These are phyloP conservation scores for Rubia occidens DNA, from an alignment of 305 asterid genomes.

Conservation along the genomic window DNA sequence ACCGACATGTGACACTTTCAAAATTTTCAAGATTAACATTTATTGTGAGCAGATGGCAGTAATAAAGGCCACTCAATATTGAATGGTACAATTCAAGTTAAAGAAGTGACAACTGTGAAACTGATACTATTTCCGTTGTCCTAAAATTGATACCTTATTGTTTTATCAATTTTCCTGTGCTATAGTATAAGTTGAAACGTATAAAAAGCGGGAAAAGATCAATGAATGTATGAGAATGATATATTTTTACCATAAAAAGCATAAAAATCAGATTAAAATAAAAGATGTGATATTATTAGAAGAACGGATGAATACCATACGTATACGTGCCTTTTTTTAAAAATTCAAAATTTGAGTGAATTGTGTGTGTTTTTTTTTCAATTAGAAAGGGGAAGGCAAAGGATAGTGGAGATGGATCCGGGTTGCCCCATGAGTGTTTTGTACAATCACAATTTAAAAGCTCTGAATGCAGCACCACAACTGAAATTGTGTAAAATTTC, in stretches of 20 bases:
- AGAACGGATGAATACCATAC: too few species aligned
- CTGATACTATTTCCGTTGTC: background rate
- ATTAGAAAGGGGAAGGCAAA: constrained; percentile 10
- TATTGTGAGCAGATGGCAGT: background rate
- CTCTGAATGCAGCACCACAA: background rate
- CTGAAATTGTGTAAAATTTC: background rate
- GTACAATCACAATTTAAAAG: background rate
- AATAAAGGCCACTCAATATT: constrained; percentile 8
- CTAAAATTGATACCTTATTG: too few species aligned
- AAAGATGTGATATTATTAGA: too few species aligned
- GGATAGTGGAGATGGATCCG: constrained; percentile 14
- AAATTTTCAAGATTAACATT: background rate
- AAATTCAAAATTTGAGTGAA: constrained; percentile 7
- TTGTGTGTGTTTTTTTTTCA: background rate
- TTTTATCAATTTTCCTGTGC: too few species aligned
- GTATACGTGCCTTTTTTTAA: background rate
- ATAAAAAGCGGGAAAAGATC: too few species aligned
- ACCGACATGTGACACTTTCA: background rate
- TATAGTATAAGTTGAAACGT: too few species aligned
- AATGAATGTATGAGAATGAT: background rate
- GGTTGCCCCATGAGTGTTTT: constrained; percentile 16
- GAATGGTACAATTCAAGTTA: constrained; percentile 12
- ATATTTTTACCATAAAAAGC: too few species aligned
- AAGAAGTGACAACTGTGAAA: constrained; percentile 22
- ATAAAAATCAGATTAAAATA: background rate